Evolutionary conservation across 108 stramenopile species (phyloP), one percentile per base, ranked within the genome.

Genomic region (Conticribra guillardii): DNA sequence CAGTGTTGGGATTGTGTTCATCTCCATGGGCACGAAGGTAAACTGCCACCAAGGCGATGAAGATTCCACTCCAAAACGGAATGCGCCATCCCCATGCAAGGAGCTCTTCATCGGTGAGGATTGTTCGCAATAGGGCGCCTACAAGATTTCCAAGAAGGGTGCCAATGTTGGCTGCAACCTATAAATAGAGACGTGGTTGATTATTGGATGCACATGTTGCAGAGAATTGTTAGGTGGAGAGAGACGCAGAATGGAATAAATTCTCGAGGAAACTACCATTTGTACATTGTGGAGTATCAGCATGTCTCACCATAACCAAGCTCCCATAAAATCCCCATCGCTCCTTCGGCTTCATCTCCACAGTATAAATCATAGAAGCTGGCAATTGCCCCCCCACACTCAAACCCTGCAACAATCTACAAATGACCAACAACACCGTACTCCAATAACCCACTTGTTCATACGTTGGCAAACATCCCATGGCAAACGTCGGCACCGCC

Each of bases 381-480:
- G 81, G 82, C 23, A 91, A 55, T 66, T 91, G 90, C 14, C 89
- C 89, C 17, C 72, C 79, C 9, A 91, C 91, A 34, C 66, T 71
- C 54, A 89, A 60, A 3, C 91, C 91, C 61, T 92, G 91, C 27
- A 86, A 30, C 33, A 92, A 33, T 22, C 91, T 78, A 47, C 77
- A 81, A 21, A 84, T 18, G 4, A 84, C 70, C 49, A 92, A 52
- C 17, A 86, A 69, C 4, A 73, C 44, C 16, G 80, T 83, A 29
- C 85, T 71, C 32, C 53, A 50, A 3, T 4, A 50, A 19, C 91
- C 91, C 4, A 74, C 83, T 44, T 60, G 54, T 1, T 73, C 58
- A 67, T 89, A 92, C 18, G 88, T 79, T 21, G 91, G 91, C 8
- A 92, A 74, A 59, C 73, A 87, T 15, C 90, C 90, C 87, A 91